phyloP scores from a whole-genome alignment of 2,329 filamentous ascomycete genomes.

The Penicillium sclerotigenum region DNA sequence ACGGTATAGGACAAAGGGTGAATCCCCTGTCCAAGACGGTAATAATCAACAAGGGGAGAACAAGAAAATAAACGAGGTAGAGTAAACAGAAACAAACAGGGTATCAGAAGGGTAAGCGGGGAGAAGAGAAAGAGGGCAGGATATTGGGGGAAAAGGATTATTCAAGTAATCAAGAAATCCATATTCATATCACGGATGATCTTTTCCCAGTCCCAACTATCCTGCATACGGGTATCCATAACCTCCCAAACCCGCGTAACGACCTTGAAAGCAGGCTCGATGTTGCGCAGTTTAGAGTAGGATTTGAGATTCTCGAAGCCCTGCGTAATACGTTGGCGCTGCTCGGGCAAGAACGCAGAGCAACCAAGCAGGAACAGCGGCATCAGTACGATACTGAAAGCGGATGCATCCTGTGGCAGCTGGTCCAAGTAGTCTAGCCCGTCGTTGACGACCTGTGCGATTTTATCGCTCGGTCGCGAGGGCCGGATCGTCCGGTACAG shows the following conservation, averaged over 20 bases:
- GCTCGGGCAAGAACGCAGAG: constrained; percentile 55
- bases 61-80: constrained; percentile 1
- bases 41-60: neutral
- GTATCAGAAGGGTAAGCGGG: constrained; percentile 19
- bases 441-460: constrained; percentile 57
- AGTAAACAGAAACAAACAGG: constrained; percentile 9
- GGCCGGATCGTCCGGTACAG: constrained; percentile 60
- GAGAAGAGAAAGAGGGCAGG: neutral
- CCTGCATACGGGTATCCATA: constrained; percentile 56
- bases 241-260: constrained; percentile 58
- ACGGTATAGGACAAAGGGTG: constrained; percentile 1
- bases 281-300: constrained; percentile 58
- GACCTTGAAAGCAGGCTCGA: constrained; percentile 54
- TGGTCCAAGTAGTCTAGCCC: constrained; percentile 56
- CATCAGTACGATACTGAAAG: constrained; percentile 59
- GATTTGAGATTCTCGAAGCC: constrained; percentile 55
- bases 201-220: constrained; percentile 63
- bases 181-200: constrained; percentile 58
- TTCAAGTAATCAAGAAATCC: constrained; percentile 60
- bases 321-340: constrained; percentile 54
- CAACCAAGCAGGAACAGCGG: constrained; percentile 61
- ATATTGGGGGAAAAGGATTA: neutral
- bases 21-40: constrained; percentile 1
- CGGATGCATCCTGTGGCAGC: constrained; percentile 53
- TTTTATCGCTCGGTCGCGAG: constrained; percentile 54